Base-by-base conservation (phyloP, 208 protist species). In the Crithidia bombi region DNA sequence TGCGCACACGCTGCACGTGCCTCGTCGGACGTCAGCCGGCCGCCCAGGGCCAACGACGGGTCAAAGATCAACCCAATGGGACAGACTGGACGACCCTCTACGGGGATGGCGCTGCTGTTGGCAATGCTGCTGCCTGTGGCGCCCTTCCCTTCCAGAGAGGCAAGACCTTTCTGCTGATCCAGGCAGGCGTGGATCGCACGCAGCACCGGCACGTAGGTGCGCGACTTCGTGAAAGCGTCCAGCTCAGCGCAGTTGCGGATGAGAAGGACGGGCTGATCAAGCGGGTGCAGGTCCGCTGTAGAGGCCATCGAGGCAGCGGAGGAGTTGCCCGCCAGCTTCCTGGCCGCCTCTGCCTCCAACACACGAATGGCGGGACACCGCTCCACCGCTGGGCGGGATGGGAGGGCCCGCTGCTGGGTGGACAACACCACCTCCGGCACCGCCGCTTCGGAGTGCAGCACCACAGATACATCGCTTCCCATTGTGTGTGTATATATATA, bases 401-500 rank as follows among this genome's bases (percentile, higher is more conserved):
- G 11, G n/a, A 35, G 17, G 25, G 33, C 54, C 54, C 25, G 25
- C 5, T 15, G 49, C 38, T 74, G 69, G 15, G 59, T 62, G 9
- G 50, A 0, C 9, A 67, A n/a, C 6, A 67, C 69, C 15, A 43
- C 52, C 19, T 46, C 44, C 12, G 69, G 69, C 50, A 74, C 69
- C 50, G 69, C 30, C 15, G 69, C 58, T 6, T 65, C 41, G 50
- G 47, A 28, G 5, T 74, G 41, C 14, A 74, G 50, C 25, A 74
- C n/a, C 3, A 74, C 50, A 21, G 69, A 74, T 30, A 74, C 59
- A 17, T 74, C 44, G 59, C 28, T 67, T 14, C 69, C 69, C 69
- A 74, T 74, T 30, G 23, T 50, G 19, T 59, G 25, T 28, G 21
- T 41, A n/a, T 47, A n/a, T 47, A n/a, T 52, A 32, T 52, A 32